phyloP scores from a whole-genome alignment of 805 yeast genomes.

The Nakazawaea wyomingensis region DNA sequence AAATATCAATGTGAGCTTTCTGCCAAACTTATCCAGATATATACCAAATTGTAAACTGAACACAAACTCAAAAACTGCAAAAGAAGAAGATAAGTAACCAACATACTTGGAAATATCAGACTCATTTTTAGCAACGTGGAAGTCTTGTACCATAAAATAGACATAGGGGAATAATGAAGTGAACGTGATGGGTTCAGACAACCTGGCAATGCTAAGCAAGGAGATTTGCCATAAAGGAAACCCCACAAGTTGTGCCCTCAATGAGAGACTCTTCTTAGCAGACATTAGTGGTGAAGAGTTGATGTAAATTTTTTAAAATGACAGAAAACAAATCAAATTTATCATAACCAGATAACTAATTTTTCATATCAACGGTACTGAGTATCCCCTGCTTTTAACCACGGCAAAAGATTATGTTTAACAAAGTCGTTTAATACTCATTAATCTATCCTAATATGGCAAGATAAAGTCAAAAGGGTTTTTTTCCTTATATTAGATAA shows the following conservation, averaged over 20 bases:
- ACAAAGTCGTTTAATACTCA: too few species aligned
- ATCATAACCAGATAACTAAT: too few species aligned
- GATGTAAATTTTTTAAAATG: too few species aligned
- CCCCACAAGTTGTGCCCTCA: conserved; percentile 6
- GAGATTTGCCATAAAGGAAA: conserved; percentile 28
- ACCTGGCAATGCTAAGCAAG: conserved; percentile 38
- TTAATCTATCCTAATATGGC: too few species aligned
- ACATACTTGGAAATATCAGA: conserved; percentile 53
- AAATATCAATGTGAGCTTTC: conserved; percentile 46
- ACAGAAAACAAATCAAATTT: too few species aligned
- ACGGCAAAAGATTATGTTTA: too few species aligned
- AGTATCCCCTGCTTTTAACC: too few species aligned
- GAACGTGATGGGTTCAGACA: conserved; percentile 57
- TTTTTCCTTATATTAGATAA: too few species aligned
- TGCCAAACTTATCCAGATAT: conserved; percentile 47
- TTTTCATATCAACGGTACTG: too few species aligned
- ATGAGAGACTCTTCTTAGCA: neutral
- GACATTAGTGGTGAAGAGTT: too few species aligned
- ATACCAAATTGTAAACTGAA: conserved; percentile 59
- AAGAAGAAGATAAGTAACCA: conserved; percentile 56
- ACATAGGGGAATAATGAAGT: conserved; percentile 59
- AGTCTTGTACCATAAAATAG: conserved; percentile 56
- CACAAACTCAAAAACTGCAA: conserved; percentile 55
- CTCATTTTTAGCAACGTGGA: conserved; percentile 43
- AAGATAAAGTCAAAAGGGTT: too few species aligned